Conservation (phyloP, 495 filamentous ascomycete species). For the Penicillium turbatum region DNA sequence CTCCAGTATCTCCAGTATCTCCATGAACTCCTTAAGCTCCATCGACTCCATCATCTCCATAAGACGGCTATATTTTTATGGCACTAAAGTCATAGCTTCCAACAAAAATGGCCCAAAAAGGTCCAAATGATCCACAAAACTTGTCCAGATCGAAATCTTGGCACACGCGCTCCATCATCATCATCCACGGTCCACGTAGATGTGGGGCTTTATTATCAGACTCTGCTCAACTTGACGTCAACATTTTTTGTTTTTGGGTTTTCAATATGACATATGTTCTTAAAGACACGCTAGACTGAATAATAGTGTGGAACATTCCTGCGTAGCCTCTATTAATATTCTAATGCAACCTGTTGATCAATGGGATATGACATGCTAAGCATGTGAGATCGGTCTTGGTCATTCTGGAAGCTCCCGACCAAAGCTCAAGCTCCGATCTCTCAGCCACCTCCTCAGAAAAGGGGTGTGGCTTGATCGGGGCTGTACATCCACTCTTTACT, state of each 20-base stretch:
- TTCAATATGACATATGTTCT: neutral
- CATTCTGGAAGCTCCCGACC: neutral
- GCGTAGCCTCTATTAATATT: no score
- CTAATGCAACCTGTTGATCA: no score
- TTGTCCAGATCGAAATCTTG: conserved; percentile 5
- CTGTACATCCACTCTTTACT: neutral
- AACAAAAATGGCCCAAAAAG: neutral
- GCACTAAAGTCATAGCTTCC: neutral
- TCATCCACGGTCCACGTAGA: conserved; percentile 1
- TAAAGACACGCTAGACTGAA: no score
- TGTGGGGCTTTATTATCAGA: conserved; percentile 3
- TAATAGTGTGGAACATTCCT: no score
- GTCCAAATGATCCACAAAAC: neutral
- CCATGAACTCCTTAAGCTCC: neutral
- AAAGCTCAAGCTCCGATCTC: neutral
- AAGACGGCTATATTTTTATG: neutral
- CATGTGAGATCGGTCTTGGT: neutral
- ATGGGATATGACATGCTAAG: neutral
- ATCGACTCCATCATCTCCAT: neutral
- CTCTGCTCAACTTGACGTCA: conserved; percentile 11
- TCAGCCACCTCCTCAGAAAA: neutral
- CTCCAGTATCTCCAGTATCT: no score
- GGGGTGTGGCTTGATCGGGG: neutral
- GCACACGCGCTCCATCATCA: conserved; percentile 13
- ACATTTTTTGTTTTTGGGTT: neutral